These are phyloP conservation scores for Coniochaeta sp. DNA, from an alignment of 2,329 filamentous ascomycete species.

Conservation along the genomic window DNA sequence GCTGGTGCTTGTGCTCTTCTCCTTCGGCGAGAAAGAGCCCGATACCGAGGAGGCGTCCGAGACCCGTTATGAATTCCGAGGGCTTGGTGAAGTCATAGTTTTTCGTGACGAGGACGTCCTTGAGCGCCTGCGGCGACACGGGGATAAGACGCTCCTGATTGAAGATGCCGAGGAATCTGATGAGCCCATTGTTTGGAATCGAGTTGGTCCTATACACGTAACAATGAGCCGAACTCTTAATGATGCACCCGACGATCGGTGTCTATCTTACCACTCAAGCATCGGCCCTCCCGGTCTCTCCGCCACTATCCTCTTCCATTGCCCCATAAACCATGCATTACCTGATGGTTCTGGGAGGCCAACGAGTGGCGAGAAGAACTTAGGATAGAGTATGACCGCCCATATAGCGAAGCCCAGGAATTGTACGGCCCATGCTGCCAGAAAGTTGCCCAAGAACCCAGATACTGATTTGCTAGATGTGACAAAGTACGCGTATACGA, in stretches of 20 bases:
- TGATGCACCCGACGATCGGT: not conserved
- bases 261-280: conserved; percentile 35
- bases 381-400: conserved; percentile 38
- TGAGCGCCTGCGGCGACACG: conserved; percentile 55
- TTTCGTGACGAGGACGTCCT: conserved; percentile 61
- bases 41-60: conserved; percentile 59
- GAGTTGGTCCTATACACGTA: conserved; percentile 41
- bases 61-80: conserved; percentile 36
- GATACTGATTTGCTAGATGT: conserved; percentile 23
- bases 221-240: conserved; percentile 7
- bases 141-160: conserved; percentile 58
- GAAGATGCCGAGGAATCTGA: conserved; percentile 56
- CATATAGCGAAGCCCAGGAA: conserved; percentile 29
- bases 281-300: conserved; percentile 35
- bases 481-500: conserved; percentile 22
- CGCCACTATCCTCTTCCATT: conserved; percentile 30
- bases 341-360: conserved; percentile 35
- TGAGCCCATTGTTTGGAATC: conserved; percentile 60
- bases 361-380: conserved; percentile 40
- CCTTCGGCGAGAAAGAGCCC: conserved; percentile 78
- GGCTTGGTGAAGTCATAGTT: conserved; percentile 67
- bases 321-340: conserved; percentile 40
- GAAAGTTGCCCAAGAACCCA: conserved; percentile 25
- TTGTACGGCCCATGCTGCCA: conserved; percentile 25
- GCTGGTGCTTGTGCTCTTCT: conserved; percentile 78